These are phyloP conservation scores for Purpureocillium takamizusanense DNA, from an alignment of 2,329 filamentous ascomycete species.

Conservation along the genomic window DNA sequence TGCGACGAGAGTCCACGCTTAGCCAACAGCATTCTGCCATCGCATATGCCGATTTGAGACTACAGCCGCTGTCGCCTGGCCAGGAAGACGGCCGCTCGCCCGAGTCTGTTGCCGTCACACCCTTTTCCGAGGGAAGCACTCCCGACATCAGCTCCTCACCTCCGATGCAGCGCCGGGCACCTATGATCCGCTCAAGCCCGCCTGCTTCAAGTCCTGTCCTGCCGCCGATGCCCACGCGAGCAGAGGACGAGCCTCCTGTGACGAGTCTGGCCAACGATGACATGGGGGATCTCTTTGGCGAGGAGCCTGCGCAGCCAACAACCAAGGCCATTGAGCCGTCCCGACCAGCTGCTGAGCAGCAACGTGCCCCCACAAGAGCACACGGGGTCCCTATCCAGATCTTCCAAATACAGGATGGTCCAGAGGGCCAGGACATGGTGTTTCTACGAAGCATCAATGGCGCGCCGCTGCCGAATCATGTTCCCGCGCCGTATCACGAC, in stretches of 20 bases:
- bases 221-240: constrained; percentile 47
- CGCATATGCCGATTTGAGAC: constrained; percentile 28
- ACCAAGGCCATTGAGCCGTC: constrained; percentile 21
- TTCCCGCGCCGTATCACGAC: background rate
- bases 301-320: constrained; percentile 40
- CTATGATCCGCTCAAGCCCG: constrained; percentile 49
- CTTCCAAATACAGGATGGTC: constrained; percentile 28
- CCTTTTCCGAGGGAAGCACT: constrained; percentile 57
- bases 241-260: constrained; percentile 53
- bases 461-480: constrained; percentile 7
- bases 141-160: constrained; percentile 85
- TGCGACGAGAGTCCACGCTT: constrained; percentile 54
- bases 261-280: constrained; percentile 83
- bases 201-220: constrained; percentile 74
- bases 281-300: constrained; percentile 59
- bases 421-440: constrained; percentile 23
- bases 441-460: constrained; percentile 26
- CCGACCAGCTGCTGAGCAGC: constrained; percentile 7
- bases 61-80: constrained; percentile 29
- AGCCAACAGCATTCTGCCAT: constrained; percentile 40
- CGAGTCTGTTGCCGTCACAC: constrained; percentile 43
- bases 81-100: constrained; percentile 46
- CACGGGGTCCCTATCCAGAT: constrained; percentile 32
- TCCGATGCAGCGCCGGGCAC: constrained; percentile 59
- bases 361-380: constrained; percentile 23